phyloP scores from a whole-genome alignment of 805 yeast species.

The Cyberlindnera suaveolens region DNA sequence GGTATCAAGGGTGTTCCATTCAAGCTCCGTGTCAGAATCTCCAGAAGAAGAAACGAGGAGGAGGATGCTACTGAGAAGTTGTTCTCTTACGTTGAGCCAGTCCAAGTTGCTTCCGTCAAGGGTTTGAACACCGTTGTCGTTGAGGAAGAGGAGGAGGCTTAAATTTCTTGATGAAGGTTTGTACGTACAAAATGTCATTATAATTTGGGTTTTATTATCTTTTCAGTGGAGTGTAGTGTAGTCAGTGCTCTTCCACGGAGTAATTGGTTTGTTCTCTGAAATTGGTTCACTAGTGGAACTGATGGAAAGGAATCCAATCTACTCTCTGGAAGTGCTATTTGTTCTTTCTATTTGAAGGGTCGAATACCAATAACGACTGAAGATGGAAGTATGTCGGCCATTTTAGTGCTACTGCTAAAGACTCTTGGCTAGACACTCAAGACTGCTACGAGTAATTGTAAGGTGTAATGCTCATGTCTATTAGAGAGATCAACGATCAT shows the following conservation, averaged over 20 bases:
- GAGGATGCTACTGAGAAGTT: constrained; percentile 98
- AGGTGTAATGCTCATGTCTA: too few relatives aligned
- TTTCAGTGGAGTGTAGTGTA: constrained; percentile 3
- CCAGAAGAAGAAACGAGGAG: constrained; percentile 99
- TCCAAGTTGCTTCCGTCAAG: constrained; percentile 89
- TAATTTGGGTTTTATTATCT: constrained; percentile 3
- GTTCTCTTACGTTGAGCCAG: constrained; percentile 97
- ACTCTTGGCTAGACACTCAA: too few relatives aligned
- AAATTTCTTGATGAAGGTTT: constrained; percentile 8
- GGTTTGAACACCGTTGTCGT: constrained; percentile 97
- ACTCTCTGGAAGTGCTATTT: not conserved
- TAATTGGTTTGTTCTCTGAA: constrained; percentile 3
- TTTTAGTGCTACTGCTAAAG: too few relatives aligned
- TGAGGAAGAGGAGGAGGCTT: constrained; percentile 48
- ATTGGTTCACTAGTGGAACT: not conserved
- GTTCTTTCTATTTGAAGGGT: not conserved
- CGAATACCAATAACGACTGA: not conserved
- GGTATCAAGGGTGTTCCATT: constrained; percentile 98
- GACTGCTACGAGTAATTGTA: too few relatives aligned
- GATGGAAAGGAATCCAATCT: constrained; percentile 1
- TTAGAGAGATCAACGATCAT: not conserved
- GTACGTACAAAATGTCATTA: constrained; percentile 11
- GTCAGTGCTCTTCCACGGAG: constrained; percentile 6
- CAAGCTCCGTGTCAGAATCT: constrained; percentile 98
- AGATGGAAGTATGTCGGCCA: too few relatives aligned